These are phyloP conservation scores for Penstemon newberryi DNA, from an alignment of 257 asterid genomes.

Conservation along the genomic window DNA sequence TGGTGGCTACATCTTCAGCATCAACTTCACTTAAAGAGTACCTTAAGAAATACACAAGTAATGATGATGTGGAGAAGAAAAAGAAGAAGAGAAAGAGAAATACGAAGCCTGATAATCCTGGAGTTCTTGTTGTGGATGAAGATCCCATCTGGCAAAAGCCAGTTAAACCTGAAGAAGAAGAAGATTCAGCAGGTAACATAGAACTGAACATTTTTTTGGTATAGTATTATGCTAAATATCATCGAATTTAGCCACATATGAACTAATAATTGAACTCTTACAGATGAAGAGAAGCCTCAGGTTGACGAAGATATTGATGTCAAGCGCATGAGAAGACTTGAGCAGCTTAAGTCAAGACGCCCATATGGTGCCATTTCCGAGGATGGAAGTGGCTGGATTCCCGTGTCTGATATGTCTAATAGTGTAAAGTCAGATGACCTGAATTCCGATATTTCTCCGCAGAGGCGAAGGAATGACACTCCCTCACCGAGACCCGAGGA, in stretches of 20 bases:
- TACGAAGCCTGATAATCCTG: constrained; percentile 41
- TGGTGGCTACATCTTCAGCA: constrained; percentile 50
- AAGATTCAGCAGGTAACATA: constrained; percentile 56
- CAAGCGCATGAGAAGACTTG: constrained; percentile 77
- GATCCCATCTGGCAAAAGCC: constrained; percentile 89
- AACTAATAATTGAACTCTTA: background rate
- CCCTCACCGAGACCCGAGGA: constrained; percentile 48
- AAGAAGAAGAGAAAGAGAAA: constrained; percentile 52
- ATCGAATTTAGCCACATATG: constrained; percentile 21
- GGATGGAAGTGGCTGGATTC: constrained; percentile 97
- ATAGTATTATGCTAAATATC: background rate
- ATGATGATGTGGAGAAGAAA: constrained; percentile 53
- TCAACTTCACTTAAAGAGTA: constrained; percentile 73
- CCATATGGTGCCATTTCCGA: constrained; percentile 76
- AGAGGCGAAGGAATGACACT: constrained; percentile 46
- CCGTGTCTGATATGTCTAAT: constrained; percentile 43
- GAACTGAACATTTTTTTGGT: background rate
- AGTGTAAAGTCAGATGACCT: constrained; percentile 22
- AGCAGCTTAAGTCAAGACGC: constrained; percentile 52
- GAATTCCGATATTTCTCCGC: constrained; percentile 51
- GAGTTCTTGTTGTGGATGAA: constrained; percentile 72
- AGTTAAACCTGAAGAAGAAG: constrained; percentile 57
- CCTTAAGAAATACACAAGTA: constrained; percentile 63
- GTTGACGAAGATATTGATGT: constrained; percentile 84
- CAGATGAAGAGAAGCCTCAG: constrained; percentile 86